Evolutionary conservation across 179 eudicot genomes (phyloP).

Genomic region (Gypsophila paniculata): DNA sequence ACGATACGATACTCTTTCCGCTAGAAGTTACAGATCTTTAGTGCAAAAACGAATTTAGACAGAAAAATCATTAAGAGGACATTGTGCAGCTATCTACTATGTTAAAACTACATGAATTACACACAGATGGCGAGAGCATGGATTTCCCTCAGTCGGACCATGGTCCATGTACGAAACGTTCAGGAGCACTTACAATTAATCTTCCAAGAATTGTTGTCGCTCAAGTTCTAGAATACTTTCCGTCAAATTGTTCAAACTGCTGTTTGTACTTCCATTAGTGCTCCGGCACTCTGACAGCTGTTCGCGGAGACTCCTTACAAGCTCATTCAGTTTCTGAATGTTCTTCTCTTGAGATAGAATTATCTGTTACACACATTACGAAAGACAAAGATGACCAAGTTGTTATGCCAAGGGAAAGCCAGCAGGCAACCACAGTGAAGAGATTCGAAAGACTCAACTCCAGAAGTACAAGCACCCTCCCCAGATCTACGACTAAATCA

Average conservation of each 20-base stretch:
- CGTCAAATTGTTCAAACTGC: conserved; percentile 42
- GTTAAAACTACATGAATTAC: conserved; percentile 16
- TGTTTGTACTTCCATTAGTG: conserved; percentile 43
- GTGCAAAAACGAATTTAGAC: conserved; percentile 1
- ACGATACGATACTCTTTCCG: neutral
- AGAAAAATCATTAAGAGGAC: conserved; percentile 2
- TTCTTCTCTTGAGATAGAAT: conserved; percentile 87
- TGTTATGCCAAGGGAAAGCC: neutral
- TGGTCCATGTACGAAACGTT: neutral
- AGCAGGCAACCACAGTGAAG: neutral
- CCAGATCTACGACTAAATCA: neutral
- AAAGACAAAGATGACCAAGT: neutral
- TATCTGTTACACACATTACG: conserved; percentile 42
- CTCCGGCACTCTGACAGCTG: conserved; percentile 58
- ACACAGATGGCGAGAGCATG: conserved; percentile 1
- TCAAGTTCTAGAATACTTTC: conserved; percentile 61
- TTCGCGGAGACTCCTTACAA: conserved; percentile 62
- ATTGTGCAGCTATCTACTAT: conserved; percentile 10
- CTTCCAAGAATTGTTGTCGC: conserved; percentile 55
- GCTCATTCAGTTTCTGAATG: conserved; percentile 79
- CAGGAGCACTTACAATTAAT: conserved; percentile 29
- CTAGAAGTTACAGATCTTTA: conserved; percentile 7
- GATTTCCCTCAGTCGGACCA: conserved; percentile 4
- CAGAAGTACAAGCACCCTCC: neutral
- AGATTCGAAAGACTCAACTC: neutral